phyloP scores from a whole-genome alignment of 23 red algal species.

The Gracilaria gracilis region DNA sequence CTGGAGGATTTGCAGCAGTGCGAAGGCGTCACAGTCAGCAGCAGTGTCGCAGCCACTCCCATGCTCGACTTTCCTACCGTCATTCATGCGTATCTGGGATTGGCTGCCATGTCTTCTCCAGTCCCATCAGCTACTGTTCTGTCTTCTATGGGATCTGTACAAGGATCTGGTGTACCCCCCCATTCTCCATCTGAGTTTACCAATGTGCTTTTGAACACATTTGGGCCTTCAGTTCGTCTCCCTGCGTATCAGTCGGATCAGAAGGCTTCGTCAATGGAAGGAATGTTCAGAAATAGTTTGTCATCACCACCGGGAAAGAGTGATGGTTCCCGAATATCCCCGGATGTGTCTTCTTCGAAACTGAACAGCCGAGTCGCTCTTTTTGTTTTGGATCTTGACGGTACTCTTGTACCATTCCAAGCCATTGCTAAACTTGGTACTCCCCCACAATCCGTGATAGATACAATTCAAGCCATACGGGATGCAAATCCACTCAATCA shows the following conservation, averaged over 20 bases:
- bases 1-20: constrained; percentile 80
- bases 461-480: constrained; percentile 38
- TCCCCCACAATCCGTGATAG: constrained; percentile 63
- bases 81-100: constrained; percentile 43
- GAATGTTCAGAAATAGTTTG: not conserved
- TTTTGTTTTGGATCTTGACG: constrained; percentile 83
- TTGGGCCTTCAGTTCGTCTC: constrained; percentile 24
- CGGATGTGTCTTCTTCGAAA: constrained; percentile 16
- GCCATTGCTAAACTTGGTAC: constrained; percentile 72
- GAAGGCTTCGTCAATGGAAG: constrained; percentile 4
- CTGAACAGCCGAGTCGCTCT: constrained; percentile 56
- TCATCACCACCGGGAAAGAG: constrained; percentile 12
- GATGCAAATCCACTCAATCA: constrained; percentile 57
- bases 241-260: constrained; percentile 16
- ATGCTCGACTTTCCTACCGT: constrained; percentile 45
- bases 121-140: constrained; percentile 23
- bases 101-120: constrained; percentile 34
- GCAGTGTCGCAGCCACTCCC: constrained; percentile 44
- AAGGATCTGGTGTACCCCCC: constrained; percentile 7
- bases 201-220: constrained; percentile 44
- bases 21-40: constrained; percentile 24
- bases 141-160: constrained; percentile 39
- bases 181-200: constrained; percentile 32
- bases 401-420: constrained; percentile 88
- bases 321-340: not conserved